Percentiles rank a stretch among this genome's conserved stretches.
phyloP scores from a whole-genome alignment of 768 basidiomycete genomes.

The Paxillus rubicundulus region DNA sequence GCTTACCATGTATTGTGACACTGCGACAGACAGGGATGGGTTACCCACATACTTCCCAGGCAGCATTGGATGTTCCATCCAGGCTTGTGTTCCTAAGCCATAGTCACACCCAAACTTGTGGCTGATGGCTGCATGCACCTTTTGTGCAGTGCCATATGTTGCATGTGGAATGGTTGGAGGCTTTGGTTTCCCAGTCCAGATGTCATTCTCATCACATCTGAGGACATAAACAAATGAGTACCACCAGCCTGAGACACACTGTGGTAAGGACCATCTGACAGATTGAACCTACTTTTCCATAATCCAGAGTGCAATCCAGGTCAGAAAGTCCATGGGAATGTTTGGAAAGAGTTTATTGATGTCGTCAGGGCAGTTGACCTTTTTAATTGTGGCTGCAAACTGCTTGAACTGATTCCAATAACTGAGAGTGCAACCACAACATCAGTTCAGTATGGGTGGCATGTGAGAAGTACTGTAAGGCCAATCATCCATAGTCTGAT shows the following conservation, averaged over 20 bases:
- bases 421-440: too few species aligned
- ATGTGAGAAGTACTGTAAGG: too few species aligned
- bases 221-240: too few species aligned
- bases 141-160: conserved; percentile 35
- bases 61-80: conserved; percentile 25
- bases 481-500: too few species aligned
- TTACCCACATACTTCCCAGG: conserved; percentile 26
- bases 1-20: conserved; percentile 32
- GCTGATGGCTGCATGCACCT: conserved; percentile 34
- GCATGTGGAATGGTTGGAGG: conserved; percentile 1
- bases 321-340: conserved; percentile 18
- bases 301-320: conserved; percentile 30
- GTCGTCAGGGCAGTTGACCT: conserved; percentile 13
- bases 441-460: too few species aligned
- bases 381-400: conserved; percentile 10
- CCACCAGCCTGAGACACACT: too few species aligned
- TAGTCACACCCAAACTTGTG: conserved; percentile 28
- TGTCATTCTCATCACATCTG: conserved; percentile 28
- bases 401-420: conserved; percentile 15
- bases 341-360: conserved; percentile 12
- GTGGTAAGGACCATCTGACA: too few species aligned
- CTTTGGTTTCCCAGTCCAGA: conserved; percentile 17
- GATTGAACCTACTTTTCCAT: conserved; percentile 19
- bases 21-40: conserved; percentile 26
- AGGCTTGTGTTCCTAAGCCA: conserved; percentile 25